These are phyloP conservation scores for Aspergillus panamensis DNA, from an alignment of 495 filamentous ascomycete genomes.

Conservation along the genomic window DNA sequence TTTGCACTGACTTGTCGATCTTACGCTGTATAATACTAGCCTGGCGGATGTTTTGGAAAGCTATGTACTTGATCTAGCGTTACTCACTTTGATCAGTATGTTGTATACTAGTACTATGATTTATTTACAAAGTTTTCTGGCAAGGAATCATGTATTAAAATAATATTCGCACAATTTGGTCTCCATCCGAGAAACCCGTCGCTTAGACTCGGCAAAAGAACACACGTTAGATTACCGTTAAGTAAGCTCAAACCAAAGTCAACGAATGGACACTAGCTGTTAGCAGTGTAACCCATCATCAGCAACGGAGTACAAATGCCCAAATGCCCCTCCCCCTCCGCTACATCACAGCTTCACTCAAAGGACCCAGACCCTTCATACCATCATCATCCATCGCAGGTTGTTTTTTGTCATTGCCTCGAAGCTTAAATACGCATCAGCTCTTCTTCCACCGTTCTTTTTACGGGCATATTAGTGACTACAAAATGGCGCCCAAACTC, in stretches of 20 bases:
- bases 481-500: conserved; percentile 78
- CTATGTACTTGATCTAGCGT: conserved; percentile 22
- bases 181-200: not conserved
- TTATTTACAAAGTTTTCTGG: too few relatives aligned
- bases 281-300: too few relatives aligned
- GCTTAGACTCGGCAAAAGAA: not conserved
- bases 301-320: too few relatives aligned
- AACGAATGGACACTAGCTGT: too few relatives aligned
- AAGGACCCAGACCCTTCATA: conserved; percentile 15
- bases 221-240: too few relatives aligned
- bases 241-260: too few relatives aligned
- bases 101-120: not conserved
- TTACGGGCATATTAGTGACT: conserved; percentile 46
- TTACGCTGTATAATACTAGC: conserved; percentile 12
- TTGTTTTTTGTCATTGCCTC: not conserved
- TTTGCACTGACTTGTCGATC: not conserved
- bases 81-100: not conserved
- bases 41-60: not conserved
- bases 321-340: conserved; percentile 44
- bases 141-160: not conserved
- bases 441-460: conserved; percentile 33
- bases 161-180: not conserved
- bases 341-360: conserved; percentile 31
- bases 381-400: conserved; percentile 9
- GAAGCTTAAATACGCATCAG: conserved; percentile 8